Base-by-base conservation (phyloP, 1,284 basidiomycete genomes). In the Mycosarcoma maydis region DNA sequence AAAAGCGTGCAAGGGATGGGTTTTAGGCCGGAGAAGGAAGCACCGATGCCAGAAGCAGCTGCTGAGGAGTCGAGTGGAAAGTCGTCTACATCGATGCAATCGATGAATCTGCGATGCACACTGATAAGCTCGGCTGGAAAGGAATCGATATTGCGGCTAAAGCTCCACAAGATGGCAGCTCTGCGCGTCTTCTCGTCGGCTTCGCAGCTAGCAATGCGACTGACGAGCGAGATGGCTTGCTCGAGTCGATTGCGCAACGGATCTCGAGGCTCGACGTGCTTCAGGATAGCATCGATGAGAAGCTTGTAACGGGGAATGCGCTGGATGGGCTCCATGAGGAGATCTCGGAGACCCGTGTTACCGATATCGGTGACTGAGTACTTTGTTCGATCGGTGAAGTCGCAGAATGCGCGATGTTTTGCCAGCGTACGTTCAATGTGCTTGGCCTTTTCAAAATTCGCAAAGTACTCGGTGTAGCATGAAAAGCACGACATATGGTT, bases 321-420 rank as follows among this genome's bases (percentile, higher is more conserved):
- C 82, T 99, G 96, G n/a, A 98, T 92, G n/a, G 96, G 96, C 78
- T 98, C 96, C 88, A 98, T 97, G 37, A 99, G 86, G 37, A 99
- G 87, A 82, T 98, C 95, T 19, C 92, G 88, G 36, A 99, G 85
- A 13, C 95, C 79, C 0, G 73, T 66, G 57, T 94, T 95, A 68
- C 87, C 88, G 32, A 88, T 85, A 56, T 93, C 93, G 13, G 89
- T 86, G 3, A 89, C 88, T 64, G 91, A 89, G 78, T 94, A 93
- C 85, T 96, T 95, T 72, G 92, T 91, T 50, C 89, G 88, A 19
- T 60, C 43, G 19, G 70, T 89, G 77, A 89, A 97, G 41, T 87
- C 88, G 13, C 87, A 86, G 81, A 96, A 95, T 34, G 87, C 87
- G 68, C 88, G 89, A 84, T 89, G 90, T 65, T 87, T 87, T 76